phyloP scores from a whole-genome alignment of 2,329 filamentous ascomycete genomes.

The Sphaerulina vaccinii region DNA sequence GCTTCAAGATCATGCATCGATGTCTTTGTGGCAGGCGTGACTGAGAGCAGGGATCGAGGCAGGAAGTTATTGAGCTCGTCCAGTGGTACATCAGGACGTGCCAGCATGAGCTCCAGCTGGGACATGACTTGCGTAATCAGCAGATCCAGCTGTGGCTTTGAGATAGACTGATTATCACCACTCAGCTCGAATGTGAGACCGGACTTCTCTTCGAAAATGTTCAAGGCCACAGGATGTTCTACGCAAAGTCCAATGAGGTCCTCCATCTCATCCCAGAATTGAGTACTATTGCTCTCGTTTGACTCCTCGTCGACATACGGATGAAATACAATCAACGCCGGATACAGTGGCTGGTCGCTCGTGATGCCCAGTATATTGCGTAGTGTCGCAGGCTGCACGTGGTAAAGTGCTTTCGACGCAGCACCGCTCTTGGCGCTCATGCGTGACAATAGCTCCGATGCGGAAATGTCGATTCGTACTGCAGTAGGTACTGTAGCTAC shows the following conservation, averaged over 20 bases:
- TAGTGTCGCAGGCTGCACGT: not conserved
- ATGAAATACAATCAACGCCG: constrained; percentile 8
- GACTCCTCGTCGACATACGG: not conserved
- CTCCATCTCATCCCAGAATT: constrained; percentile 10
- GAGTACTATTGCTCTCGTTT: not conserved
- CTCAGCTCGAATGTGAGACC: not conserved
- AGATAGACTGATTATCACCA: constrained; percentile 7
- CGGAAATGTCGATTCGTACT: not conserved
- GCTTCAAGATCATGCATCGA: not conserved
- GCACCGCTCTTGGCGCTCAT: constrained; percentile 8
- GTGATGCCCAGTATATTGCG: constrained; percentile 8
- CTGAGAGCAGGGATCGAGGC: constrained; percentile 1
- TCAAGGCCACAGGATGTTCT: constrained; percentile 16
- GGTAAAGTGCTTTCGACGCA: not conserved
- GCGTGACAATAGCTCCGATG: not conserved
- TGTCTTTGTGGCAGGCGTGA: not conserved
- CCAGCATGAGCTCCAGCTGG: constrained; percentile 10
- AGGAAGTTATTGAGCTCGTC: constrained; percentile 7
- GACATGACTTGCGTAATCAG: constrained; percentile 1
- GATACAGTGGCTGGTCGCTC: constrained; percentile 10
- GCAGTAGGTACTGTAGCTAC: constrained; percentile 13
- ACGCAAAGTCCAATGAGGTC: constrained; percentile 10
- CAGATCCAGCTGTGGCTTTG: constrained; percentile 3
- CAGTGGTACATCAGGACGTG: constrained; percentile 3
- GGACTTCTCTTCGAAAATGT: constrained; percentile 10